Percentiles rank a stretch among this genome's conserved stretches.
Evolutionary conservation across 306 rosid species (phyloP).

Genomic region (Senna siamea): DNA sequence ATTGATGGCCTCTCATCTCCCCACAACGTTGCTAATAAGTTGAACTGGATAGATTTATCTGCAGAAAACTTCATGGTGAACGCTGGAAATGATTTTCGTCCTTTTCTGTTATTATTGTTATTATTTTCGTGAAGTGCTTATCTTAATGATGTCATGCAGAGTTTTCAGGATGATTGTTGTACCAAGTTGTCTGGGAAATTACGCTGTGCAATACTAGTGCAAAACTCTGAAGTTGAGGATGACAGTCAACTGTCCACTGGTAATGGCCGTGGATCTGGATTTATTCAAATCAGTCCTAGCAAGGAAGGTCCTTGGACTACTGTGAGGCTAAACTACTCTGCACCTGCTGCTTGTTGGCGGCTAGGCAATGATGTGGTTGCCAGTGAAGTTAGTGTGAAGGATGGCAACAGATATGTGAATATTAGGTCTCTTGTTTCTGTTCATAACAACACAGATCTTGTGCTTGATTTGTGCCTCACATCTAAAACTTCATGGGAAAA

Average conservation of each 20-base stretch:
- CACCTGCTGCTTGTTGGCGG: slow-evolving; percentile 99
- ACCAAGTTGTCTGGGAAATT: slow-evolving; percentile 59
- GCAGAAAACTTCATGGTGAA: slow-evolving; percentile 54
- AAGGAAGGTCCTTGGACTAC: slow-evolving; percentile 98
- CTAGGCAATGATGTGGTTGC: slow-evolving; percentile 90
- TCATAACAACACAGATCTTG: slow-evolving; percentile 70
- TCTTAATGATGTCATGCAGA: slow-evolving; percentile 34
- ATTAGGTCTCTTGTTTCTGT: slow-evolving; percentile 91
- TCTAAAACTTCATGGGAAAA: slow-evolving; percentile 47
- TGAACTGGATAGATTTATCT: slow-evolving; percentile 73
- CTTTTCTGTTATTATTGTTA: neutral
- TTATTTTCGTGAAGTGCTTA: slow-evolving; percentile 24
- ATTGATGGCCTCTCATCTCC: slow-evolving; percentile 52
- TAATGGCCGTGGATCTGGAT: slow-evolving; percentile 66
- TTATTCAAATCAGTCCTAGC: slow-evolving; percentile 94
- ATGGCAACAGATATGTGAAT: slow-evolving; percentile 86
- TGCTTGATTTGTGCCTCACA: slow-evolving; percentile 73
- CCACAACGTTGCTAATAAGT: slow-evolving; percentile 43
- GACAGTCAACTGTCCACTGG: slow-evolving; percentile 41
- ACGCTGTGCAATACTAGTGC: slow-evolving; percentile 66
- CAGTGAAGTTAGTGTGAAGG: slow-evolving; percentile 86
- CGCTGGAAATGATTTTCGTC: slow-evolving; percentile 14
- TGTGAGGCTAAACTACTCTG: slow-evolving; percentile 92
- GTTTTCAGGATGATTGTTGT: slow-evolving; percentile 48
- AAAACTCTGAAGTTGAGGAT: slow-evolving; percentile 56